Evolutionary conservation across 2,329 filamentous ascomycete species (phyloP).

Genomic region (Cytospora schulzeri): DNA sequence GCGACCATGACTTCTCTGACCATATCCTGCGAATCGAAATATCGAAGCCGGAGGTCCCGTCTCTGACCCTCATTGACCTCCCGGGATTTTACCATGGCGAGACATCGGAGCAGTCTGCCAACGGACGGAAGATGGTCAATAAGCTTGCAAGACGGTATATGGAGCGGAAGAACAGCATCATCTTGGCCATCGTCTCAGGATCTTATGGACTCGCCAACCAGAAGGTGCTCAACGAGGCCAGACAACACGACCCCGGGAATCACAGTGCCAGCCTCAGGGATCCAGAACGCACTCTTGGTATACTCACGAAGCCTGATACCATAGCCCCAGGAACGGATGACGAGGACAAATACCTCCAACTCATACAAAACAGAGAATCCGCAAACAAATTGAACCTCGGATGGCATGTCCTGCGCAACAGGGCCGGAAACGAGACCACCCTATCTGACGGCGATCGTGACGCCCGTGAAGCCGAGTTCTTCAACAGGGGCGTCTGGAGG

Average conservation of each 20-base stretch:
- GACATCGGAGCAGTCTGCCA: conserved; percentile 37
- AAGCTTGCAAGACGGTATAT: conserved; percentile 55
- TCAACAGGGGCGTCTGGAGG: conserved; percentile 36
- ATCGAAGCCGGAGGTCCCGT: conserved; percentile 44
- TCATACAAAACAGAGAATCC: conserved; percentile 38
- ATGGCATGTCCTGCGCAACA: conserved; percentile 58
- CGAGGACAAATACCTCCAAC: conserved; percentile 42
- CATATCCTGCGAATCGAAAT: conserved; percentile 52
- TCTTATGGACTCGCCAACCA: conserved; percentile 55
- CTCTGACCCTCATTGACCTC: conserved; percentile 58
- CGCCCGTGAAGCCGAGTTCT: conserved; percentile 37
- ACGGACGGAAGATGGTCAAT: conserved; percentile 39
- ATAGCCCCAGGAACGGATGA: conserved; percentile 41
- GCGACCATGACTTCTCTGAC: conserved; percentile 42
- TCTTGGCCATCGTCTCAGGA: conserved; percentile 56
- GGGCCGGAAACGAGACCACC: conserved; percentile 37
- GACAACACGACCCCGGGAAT: conserved; percentile 42
- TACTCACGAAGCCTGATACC: conserved; percentile 60
- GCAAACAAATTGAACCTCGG: conserved; percentile 43
- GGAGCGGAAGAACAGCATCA: conserved; percentile 58
- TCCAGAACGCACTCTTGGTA: conserved; percentile 53
- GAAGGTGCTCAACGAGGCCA: conserved; percentile 48
- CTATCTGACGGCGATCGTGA: conserved; percentile 35
- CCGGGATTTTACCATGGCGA: conserved; percentile 47
- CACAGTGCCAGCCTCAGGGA: conserved; percentile 19